phyloP scores from a whole-genome alignment of 257 asterid genomes.

The Thymus quinquecostatus region DNA sequence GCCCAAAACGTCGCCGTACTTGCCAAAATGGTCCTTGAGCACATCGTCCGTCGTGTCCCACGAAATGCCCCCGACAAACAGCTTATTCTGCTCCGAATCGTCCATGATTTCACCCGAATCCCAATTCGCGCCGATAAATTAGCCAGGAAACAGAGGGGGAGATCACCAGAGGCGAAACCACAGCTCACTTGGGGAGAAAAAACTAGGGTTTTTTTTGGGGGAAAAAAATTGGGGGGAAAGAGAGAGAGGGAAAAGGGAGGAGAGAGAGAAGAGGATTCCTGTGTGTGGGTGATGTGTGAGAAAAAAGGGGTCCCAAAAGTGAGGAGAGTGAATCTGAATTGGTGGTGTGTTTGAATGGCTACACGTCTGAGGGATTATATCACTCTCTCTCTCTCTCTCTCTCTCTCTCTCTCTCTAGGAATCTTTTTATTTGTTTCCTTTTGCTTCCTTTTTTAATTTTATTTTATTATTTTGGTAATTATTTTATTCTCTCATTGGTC shows the following conservation, averaged over 20 bases:
- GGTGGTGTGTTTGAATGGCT: slow-evolving; percentile 12
- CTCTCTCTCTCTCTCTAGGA: neutral
- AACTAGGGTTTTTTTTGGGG: slow-evolving; percentile 42
- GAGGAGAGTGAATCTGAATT: slow-evolving; percentile 39
- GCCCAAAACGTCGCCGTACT: slow-evolving; percentile 70
- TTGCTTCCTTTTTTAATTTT: neutral
- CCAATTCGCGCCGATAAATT: slow-evolving; percentile 24
- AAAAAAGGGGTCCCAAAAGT: slow-evolving; percentile 37
- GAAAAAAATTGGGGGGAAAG: slow-evolving; percentile 39
- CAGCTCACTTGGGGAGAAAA: slow-evolving; percentile 11
- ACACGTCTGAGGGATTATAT: slow-evolving; percentile 21
- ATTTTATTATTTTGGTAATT: too few relatives aligned
- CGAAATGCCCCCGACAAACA: slow-evolving; percentile 88
- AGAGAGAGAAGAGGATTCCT: neutral
- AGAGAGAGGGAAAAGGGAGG: neutral
- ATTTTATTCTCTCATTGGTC: too few relatives aligned
- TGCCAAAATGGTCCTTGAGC: slow-evolving; percentile 61
- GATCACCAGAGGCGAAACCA: slow-evolving; percentile 3
- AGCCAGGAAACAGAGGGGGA: neutral
- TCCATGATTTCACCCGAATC: slow-evolving; percentile 48
- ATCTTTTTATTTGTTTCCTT: slow-evolving; percentile 8
- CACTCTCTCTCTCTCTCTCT: neutral
- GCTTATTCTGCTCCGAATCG: slow-evolving; percentile 73
- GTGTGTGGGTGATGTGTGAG: neutral
- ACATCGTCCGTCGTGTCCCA: slow-evolving; percentile 79